Evolutionary conservation across 192 early-diverging fungal genomes (phyloP), one percentile per base, ranked within the genome.

Genomic region (Irineochytrium annulatum): DNA sequence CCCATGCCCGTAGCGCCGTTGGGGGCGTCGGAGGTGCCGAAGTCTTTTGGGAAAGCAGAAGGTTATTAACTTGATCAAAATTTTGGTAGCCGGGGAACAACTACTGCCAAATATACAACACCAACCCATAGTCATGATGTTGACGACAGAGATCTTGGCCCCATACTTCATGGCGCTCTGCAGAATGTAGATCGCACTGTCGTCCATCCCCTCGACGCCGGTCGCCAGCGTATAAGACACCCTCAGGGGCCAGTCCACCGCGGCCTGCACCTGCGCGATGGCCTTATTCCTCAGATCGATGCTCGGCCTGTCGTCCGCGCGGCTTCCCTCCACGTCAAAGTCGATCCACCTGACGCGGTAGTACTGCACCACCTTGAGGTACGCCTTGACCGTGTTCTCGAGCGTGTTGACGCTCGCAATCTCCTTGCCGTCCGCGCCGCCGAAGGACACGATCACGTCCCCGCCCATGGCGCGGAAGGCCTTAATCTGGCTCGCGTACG

Each of bases 321-420:
- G n/a, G n/a, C n/a, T n/a, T n/a, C n/a, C n/a, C 60, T 79, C 77
- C 34, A 79, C 59, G 49, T 79, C 77, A 65, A 79, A 76, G 52
- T 79, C 77, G 24, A 71, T 34, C 58, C 66, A 71, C 2, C 34
- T 62, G 22, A 55, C 53, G 14, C 39, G 30, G 63, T 76, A 79
- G 26, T 37, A 46, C 32, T 76, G 44, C 37, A 79, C 65, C 6
- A 74, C 74, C 1, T 28, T 26, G 26, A 73, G 61, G 59, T 79
- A 79, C 43, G 39, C 63, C 29, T 57, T 46, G 20, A n/a, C n/a
- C n/a, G n/a, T n/a, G n/a, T n/a, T n/a, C n/a, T n/a, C n/a, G n/a
- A n/a, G n/a, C n/a, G n/a, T n/a, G n/a, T n/a, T n/a, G n/a, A n/a
- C n/a, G n/a, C n/a, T n/a, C n/a, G n/a, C n/a, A n/a, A n/a, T n/a